phyloP scores from a whole-genome alignment of 352 stramenopile species.

The Phytophthora citrophthora region DNA sequence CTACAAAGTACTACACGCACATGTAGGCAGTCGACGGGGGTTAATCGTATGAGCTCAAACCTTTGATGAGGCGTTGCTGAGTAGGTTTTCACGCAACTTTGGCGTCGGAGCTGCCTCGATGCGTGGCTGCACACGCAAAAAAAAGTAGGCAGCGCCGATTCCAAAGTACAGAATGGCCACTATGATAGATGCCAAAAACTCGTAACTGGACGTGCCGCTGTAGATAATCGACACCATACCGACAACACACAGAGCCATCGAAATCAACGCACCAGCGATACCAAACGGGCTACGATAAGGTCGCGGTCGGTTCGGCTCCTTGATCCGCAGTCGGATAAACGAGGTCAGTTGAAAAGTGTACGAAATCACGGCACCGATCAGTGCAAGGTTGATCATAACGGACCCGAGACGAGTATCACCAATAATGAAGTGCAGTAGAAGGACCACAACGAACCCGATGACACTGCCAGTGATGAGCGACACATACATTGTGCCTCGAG shows the following conservation, averaged over 20 bases:
- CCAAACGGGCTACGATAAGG: conserved; percentile 72
- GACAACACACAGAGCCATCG: conserved; percentile 49
- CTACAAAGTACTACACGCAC: too few species aligned
- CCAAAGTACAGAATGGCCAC: conserved; percentile 61
- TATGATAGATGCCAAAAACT: conserved; percentile 68
- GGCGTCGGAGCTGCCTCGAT: conserved; percentile 33
- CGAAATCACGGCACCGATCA: conserved; percentile 71
- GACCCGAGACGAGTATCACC: conserved; percentile 62
- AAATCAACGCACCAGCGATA: conserved; percentile 49
- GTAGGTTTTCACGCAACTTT: conserved; percentile 54
- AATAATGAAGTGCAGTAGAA: conserved; percentile 67
- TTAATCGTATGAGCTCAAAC: neutral
- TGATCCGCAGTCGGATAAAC: conserved; percentile 63
- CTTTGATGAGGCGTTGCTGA: conserved; percentile 37
- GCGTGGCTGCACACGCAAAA: conserved; percentile 44
- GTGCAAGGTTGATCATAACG: conserved; percentile 73
- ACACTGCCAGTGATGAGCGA: conserved; percentile 58
- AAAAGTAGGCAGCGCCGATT: conserved; percentile 55
- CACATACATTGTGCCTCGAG: conserved; percentile 56
- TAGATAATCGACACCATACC: conserved; percentile 75
- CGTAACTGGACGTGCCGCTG: conserved; percentile 55
- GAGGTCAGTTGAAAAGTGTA: conserved; percentile 62
- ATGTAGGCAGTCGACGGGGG: too few species aligned
- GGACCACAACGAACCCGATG: conserved; percentile 49
- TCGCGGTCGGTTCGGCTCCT: conserved; percentile 56